Percentiles rank a stretch among this genome's conserved stretches.
These are phyloP conservation scores for Saccharomycopsis fermentans DNA, from an alignment of 805 yeast species.

Conservation along the genomic window DNA sequence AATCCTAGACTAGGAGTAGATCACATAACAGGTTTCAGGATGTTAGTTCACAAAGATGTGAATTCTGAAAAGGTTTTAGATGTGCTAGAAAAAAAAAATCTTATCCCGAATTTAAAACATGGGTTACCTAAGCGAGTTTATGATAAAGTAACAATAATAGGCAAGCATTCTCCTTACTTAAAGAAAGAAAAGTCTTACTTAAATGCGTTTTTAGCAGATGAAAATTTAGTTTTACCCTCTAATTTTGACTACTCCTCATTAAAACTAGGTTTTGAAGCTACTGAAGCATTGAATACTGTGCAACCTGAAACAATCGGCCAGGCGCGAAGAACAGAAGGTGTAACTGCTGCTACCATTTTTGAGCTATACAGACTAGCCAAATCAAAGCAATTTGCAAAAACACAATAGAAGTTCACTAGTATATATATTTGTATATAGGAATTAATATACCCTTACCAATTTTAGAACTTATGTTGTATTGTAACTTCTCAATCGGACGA, in stretches of 20 bases:
- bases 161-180: constrained; percentile 73
- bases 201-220: constrained; percentile 77
- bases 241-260: constrained; percentile 51
- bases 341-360: constrained; percentile 86
- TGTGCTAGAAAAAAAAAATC: constrained; percentile 28
- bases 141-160: constrained; percentile 63
- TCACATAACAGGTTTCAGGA: constrained; percentile 57
- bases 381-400: background rate
- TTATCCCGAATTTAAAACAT: constrained; percentile 3
- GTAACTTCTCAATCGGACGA: no score
- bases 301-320: constrained; percentile 91
- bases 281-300: constrained; percentile 54
- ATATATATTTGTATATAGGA: no score
- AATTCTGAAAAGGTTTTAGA: constrained; percentile 1
- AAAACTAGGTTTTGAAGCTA: constrained; percentile 68
- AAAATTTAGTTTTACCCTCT: constrained; percentile 57
- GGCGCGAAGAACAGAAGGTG: constrained; percentile 88
- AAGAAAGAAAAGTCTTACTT: constrained; percentile 62
- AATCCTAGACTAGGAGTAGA: constrained; percentile 25
- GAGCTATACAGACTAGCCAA: constrained; percentile 51
- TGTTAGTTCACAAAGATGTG: constrained; percentile 23
- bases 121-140: constrained; percentile 37
- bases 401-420: background rate
- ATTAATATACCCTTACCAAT: no score
- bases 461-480: no score